Evolutionary conservation across 495 filamentous ascomycete species (phyloP).

Genomic region (Ascodesmis nigricans): DNA sequence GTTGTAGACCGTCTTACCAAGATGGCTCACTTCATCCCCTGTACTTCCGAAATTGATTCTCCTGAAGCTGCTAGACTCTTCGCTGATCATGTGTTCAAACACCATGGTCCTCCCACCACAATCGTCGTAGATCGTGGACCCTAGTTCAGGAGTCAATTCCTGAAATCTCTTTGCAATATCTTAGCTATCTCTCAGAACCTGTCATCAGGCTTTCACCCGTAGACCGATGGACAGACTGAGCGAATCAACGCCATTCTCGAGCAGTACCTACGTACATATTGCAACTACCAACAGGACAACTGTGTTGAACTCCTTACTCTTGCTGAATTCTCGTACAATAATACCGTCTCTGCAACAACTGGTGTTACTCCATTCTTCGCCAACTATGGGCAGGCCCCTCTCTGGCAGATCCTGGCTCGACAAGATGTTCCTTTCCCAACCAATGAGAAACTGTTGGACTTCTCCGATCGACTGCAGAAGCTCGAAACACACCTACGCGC

Average conservation of each 20-base stretch:
- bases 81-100: conserved; percentile 1
- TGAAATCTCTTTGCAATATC: background rate
- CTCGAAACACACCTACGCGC: too few species aligned
- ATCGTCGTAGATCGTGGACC: conserved; percentile 7
- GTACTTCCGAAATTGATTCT: too few species aligned
- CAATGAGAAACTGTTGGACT: too few species aligned
- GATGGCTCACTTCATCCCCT: conserved; percentile 9
- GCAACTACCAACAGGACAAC: conserved; percentile 10
- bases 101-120: background rate
- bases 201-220: conserved; percentile 7
- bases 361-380: conserved; percentile 1
- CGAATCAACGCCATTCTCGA: conserved; percentile 8
- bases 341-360: background rate
- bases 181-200: conserved; percentile 1
- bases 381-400: too few species aligned
- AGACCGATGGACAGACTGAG: conserved; percentile 14
- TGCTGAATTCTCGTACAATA: conserved; percentile 5
- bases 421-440: too few species aligned
- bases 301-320: conserved; percentile 3
- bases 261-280: conserved; percentile 9
- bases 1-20: conserved; percentile 8
- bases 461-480: too few species aligned
- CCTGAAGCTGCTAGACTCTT: background rate
- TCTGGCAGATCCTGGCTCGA: too few species aligned
- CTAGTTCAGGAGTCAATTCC: conserved; percentile 3